phyloP scores from a whole-genome alignment of 2,329 filamentous ascomycete genomes.

The Microdochium nivale region DNA sequence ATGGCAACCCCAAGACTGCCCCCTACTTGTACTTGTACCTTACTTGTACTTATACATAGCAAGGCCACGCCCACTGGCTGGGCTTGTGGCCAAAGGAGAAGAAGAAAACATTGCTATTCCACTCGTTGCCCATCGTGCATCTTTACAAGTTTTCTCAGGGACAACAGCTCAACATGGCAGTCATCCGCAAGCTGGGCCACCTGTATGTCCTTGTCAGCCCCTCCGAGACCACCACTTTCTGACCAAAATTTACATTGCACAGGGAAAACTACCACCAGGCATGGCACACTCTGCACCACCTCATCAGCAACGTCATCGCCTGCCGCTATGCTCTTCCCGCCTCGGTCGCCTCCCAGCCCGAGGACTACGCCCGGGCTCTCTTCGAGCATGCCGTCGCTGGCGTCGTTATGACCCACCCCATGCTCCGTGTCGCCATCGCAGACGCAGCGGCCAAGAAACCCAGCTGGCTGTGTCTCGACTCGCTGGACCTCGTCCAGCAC shows the following conservation, averaged over 20 bases:
- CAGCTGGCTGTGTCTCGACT: conserved; percentile 6
- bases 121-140: too few species aligned
- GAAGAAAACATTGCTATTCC: too few species aligned
- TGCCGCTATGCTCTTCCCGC: conserved; percentile 7
- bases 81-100: too few species aligned
- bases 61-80: too few species aligned
- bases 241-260: background rate
- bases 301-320: conserved; percentile 7
- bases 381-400: conserved; percentile 7
- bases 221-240: background rate
- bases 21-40: too few species aligned
- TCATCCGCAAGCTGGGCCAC: background rate
- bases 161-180: too few species aligned
- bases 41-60: too few species aligned
- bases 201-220: background rate
- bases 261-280: conserved; percentile 8
- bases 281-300: conserved; percentile 4
- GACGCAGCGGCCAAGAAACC: conserved; percentile 8
- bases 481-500: conserved; percentile 7
- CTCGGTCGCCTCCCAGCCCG: background rate
- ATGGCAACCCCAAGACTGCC: too few species aligned
- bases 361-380: background rate
- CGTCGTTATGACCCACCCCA: conserved; percentile 6
- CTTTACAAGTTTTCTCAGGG: too few species aligned
- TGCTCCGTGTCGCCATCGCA: conserved; percentile 7